Conservation (phyloP, 2,329 filamentous ascomycete species). For the Diaporthe sp. region DNA sequence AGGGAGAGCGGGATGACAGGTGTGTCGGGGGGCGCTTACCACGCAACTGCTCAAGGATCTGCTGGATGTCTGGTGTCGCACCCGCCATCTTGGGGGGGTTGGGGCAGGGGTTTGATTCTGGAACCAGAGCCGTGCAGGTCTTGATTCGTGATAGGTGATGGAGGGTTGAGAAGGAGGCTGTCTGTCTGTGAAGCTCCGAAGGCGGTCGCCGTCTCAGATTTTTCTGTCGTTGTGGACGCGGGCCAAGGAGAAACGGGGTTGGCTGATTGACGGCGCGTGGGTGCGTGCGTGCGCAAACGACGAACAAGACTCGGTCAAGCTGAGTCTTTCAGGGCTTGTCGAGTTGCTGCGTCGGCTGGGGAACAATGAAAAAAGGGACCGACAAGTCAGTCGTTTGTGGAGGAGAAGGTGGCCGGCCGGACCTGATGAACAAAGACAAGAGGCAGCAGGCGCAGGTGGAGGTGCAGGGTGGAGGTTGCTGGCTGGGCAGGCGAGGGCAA, state of each 20-base stretch:
- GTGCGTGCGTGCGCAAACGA: neutral
- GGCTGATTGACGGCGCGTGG: neutral
- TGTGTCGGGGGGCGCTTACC: conserved; percentile 28
- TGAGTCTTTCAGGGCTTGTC: conserved; percentile 3
- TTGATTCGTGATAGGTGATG: neutral
- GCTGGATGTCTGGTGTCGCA: conserved; percentile 39
- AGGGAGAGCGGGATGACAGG: neutral
- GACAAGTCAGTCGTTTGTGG: neutral
- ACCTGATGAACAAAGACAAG: conserved; percentile 28
- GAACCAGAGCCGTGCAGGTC: conserved; percentile 1
- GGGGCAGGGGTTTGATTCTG: neutral
- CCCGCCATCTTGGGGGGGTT: conserved; percentile 40
- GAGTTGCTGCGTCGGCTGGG: conserved; percentile 6
- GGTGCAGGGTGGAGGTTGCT: conserved; percentile 11
- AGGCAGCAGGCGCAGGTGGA: conserved; percentile 7
- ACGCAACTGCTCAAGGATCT: conserved; percentile 42
- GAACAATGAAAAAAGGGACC: conserved; percentile 1
- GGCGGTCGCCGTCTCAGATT: conserved; percentile 5
- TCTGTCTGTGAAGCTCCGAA: neutral
- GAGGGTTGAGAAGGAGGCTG: neutral
- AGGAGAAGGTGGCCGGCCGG: neutral
- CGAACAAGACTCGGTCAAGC: conserved; percentile 3
- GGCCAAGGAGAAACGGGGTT: conserved; percentile 18
- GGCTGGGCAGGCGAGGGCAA: conserved; percentile 8
- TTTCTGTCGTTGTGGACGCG: conserved; percentile 13